Conservation (phyloP, 805 yeast genomes). For the Clavispora vitiphila region DNA sequence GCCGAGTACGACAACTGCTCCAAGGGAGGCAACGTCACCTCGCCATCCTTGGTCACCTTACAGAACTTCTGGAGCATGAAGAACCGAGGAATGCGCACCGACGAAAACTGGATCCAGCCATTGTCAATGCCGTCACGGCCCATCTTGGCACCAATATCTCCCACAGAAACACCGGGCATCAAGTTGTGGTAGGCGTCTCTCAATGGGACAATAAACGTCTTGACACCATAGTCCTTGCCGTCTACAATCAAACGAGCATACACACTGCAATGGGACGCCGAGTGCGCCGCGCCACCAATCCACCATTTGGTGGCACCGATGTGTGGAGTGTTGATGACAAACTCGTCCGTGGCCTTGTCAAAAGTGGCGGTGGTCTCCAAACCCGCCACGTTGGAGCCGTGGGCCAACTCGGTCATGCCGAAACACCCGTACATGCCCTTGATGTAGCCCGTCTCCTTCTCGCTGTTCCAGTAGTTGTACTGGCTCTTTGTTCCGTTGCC, state of each 20-base stretch:
- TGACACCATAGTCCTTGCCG: constrained; percentile 19
- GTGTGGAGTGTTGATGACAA: constrained; percentile 19
- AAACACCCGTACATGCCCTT: constrained; percentile 17
- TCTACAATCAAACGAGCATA: constrained; percentile 18
- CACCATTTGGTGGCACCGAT: constrained; percentile 22
- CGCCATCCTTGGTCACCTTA: constrained; percentile 15
- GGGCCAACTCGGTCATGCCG: constrained; percentile 20
- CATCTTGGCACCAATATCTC: constrained; percentile 21
- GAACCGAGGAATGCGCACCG: constrained; percentile 17
- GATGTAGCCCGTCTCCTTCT: constrained; percentile 14
- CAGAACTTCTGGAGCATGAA: constrained; percentile 19
- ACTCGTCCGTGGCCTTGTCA: constrained; percentile 16
- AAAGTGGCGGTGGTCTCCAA: constrained; percentile 21
- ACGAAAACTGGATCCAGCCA: constrained; percentile 20
- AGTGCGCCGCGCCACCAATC: constrained; percentile 21
- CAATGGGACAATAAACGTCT: constrained; percentile 19
- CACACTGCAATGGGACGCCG: constrained; percentile 17
- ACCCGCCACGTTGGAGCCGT: constrained; percentile 19
- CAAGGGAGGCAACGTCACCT: constrained; percentile 15
- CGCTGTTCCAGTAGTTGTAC: constrained; percentile 12
- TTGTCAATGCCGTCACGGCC: constrained; percentile 21
- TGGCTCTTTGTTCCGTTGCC: constrained; percentile 19
- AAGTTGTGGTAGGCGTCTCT: constrained; percentile 16
- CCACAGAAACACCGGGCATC: constrained; percentile 19
- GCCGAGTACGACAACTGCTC: constrained; percentile 19